Evolutionary conservation across 495 filamentous ascomycete species (phyloP).

Genomic region (Daldinia caldariorum): DNA sequence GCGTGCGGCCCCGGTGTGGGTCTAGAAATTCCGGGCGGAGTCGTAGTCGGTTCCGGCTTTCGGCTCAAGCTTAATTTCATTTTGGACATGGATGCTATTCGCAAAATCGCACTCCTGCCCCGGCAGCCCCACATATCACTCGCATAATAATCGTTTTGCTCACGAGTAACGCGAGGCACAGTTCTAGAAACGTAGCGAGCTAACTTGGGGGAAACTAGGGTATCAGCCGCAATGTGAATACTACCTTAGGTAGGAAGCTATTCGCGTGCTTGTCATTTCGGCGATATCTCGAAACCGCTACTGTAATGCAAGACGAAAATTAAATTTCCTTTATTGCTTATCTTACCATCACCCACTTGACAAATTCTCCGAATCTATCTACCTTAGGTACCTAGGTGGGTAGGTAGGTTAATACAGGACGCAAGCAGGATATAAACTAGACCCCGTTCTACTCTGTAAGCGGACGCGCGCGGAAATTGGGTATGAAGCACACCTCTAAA

Average conservation of each 20-base stretch:
- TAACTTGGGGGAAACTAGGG: not conserved
- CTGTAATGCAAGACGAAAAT: not conserved
- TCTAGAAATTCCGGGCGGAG: not conserved
- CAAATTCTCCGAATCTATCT: too few relatives aligned
- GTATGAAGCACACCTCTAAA: not conserved
- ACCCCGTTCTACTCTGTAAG: not conserved
- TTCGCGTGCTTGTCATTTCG: not conserved
- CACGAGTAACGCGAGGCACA: not conserved
- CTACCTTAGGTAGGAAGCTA: not conserved
- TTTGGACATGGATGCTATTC: not conserved
- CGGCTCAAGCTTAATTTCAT: not conserved
- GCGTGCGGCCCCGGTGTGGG: not conserved
- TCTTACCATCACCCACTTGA: not conserved
- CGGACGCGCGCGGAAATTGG: not conserved
- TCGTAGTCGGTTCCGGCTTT: slow-evolving; percentile 2
- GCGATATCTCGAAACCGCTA: not conserved
- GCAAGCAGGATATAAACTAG: not conserved
- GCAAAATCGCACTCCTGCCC: not conserved
- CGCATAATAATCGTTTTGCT: not conserved
- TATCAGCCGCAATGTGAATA: not conserved
- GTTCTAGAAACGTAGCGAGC: not conserved
- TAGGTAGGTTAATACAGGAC: not conserved
- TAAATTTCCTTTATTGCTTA: not conserved
- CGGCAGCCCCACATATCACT: too few relatives aligned
- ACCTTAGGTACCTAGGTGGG: too few relatives aligned